Evolutionary conservation across 176 grass and related monocot species (phyloP), one percentile per base, ranked within the genome.

Genomic region (Chrysopogon serrulatus): DNA sequence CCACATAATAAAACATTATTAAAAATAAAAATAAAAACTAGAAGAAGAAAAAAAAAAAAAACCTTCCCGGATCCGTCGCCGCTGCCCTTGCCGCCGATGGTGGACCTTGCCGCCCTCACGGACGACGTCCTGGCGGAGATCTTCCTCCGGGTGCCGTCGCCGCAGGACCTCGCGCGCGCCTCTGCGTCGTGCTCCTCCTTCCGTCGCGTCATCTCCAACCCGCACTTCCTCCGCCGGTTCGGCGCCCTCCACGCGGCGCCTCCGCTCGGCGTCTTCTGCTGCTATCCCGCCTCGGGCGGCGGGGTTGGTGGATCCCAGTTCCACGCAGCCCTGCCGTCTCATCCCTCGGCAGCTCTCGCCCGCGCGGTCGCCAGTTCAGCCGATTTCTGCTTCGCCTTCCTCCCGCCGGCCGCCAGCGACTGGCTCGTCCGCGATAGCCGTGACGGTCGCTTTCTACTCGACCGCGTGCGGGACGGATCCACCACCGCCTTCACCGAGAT

Each of bases 381-480:
- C 6, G 85, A 87, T 49, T 82, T 87, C 37, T 76, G 63, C 48
- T 87, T 89, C 62, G 8, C 48, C 39, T 89, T 89, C 82, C 87
- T 85, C 40, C 82, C 62, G 39, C 1, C 39, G 30, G 48, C 82
- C 5, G 15, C 16, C 19, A 14, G 41, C 40, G 37, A 42, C 2
- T 89, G 87, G 87, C 82, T 89, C 61, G 48, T 89, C 39, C 87
- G 87, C 24, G 87, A 81, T 82, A 28, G 44, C 77, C 69, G 82
- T 34, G 49, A 81, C 70, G 62, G 60, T 31, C 61, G 82, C 6
- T 85, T 81, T 51, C 77, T 89, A 63, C 77, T 89, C 32, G 87
- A 89, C 70, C 82, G 70, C 70, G 32, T 41, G 13, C 49, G 54
- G 9, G 13, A 63, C 4, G 49, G 62, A 3, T 85, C 77, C 28